phyloP scores from a whole-genome alignment of 2,329 filamentous ascomycete species.

The Nigrospora oryzae region DNA sequence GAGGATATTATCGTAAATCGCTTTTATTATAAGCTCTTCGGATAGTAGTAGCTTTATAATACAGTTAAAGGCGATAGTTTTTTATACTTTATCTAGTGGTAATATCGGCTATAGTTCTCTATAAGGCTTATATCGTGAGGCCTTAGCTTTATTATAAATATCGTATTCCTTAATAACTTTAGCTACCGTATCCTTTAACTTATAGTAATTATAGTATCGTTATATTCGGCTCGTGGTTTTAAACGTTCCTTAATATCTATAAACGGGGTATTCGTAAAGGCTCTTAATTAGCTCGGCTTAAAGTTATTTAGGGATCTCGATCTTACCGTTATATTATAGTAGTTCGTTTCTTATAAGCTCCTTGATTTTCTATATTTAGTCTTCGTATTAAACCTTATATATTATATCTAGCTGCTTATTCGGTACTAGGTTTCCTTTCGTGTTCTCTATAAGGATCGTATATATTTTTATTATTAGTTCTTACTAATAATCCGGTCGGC shows the following conservation, averaged over 20 bases:
- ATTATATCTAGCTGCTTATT: neutral
- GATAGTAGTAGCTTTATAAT: neutral
- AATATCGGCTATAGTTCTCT: neutral
- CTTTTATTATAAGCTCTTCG: neutral
- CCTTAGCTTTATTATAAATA: neutral
- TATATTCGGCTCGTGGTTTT: neutral
- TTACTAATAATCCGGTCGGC: neutral
- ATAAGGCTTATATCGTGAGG: neutral
- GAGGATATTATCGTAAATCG: neutral
- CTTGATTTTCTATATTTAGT: neutral
- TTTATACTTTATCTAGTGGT: neutral
- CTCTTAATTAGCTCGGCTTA: neutral
- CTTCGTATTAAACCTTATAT: neutral
- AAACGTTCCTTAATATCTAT: neutral
- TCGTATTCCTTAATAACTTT: neutral
- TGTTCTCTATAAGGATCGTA: neutral
- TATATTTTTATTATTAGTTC: neutral
- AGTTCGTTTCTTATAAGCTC: neutral
- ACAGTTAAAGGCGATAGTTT: neutral
- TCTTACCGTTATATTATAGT: neutral
- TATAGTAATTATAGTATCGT: neutral
- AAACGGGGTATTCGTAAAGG: neutral
- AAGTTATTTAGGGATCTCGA: neutral
- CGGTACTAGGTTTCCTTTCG: neutral
- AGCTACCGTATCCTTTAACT: neutral